Evolutionary conservation across 441 rosid genomes (phyloP), one percentile per base, ranked within the genome.

Genomic region (Theobroma grandiflorum): DNA sequence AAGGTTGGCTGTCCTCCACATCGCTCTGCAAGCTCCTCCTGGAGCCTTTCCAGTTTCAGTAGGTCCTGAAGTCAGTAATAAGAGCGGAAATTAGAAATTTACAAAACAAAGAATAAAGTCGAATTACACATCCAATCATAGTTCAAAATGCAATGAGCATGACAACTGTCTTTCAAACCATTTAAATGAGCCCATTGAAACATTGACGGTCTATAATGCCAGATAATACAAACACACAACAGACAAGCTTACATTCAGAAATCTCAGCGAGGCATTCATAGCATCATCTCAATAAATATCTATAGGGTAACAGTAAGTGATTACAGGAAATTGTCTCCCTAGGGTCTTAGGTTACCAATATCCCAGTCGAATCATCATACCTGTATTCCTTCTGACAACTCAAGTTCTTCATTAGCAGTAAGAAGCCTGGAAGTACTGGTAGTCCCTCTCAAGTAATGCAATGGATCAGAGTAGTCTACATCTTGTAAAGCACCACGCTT

Each of bases 321-420:
- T 18, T 33, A 16, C 37, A 49, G 31, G 70, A 8, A 33, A 0
- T 42, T 63, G 20, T 62, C 43, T 76, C 45, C 20, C 12, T 66
- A 52, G 80, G 12, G 64, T 50, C 73, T 65, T 38, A 26, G 68
- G 45, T 35, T 20, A 26, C 35, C 64, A 50, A 38, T 18, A 40
- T 67, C 33, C 10, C 42, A 5, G 40, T 78, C 35, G 38, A 16
- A 77, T 40, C 76, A 69, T 49, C 81, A 58, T 70, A 96, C 98
- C 98, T 96, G 99, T 91, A 96, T 93, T 85, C 96, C 98, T 81
- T 79, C 93, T 66, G 98, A 96, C 72, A 92, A 85, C 74, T 88
- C 85, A 26, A 81, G 62, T 84, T 94, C 99, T 89, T 96, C 99
- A 33, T 82, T 82, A 78, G 90, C 89, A 75, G 96, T 89, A 64